Percentiles rank a stretch among this genome's conserved stretches.
Conservation (phyloP, 495 filamentous ascomycete genomes). For the Talaromyces proteolyticus region DNA sequence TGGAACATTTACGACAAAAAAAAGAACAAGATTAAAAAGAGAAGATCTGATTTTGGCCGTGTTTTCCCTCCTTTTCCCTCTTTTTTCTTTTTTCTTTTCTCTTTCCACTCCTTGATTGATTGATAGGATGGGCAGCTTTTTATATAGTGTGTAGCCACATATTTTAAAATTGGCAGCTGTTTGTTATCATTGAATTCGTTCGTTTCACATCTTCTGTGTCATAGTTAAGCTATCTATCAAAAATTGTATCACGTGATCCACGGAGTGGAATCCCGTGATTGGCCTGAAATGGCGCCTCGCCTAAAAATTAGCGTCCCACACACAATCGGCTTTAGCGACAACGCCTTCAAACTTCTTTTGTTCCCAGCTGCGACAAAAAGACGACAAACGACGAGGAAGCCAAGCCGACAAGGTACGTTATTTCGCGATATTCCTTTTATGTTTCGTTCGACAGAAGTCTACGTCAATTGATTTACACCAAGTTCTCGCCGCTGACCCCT, state of each 20-base stretch:
- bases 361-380: conserved; percentile 34
- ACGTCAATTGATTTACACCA: conserved; percentile 2
- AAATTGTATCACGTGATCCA: not conserved
- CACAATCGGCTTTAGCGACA: conserved; percentile 25
- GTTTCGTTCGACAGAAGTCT: not conserved
- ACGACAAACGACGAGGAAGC: conserved; percentile 43
- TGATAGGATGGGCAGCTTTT: too few relatives aligned
- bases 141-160: too few relatives aligned
- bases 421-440: not conserved
- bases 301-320: conserved; percentile 44
- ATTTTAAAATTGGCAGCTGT: too few relatives aligned
- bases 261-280: not conserved
- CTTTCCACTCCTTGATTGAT: too few relatives aligned
- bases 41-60: too few relatives aligned
- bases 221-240: too few relatives aligned
- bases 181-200: too few relatives aligned
- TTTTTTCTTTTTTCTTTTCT: too few relatives aligned
- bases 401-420: conserved; percentile 47
- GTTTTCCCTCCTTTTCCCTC: too few relatives aligned
- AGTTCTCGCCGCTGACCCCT: not conserved
- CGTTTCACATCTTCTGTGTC: too few relatives aligned
- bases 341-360: conserved; percentile 26
- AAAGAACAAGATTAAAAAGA: too few relatives aligned
- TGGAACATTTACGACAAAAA: too few relatives aligned
- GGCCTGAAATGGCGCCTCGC: conserved; percentile 19